Evolutionary conservation across 768 basidiomycete species (phyloP).

Genomic region (Lentinula aciculospora): DNA sequence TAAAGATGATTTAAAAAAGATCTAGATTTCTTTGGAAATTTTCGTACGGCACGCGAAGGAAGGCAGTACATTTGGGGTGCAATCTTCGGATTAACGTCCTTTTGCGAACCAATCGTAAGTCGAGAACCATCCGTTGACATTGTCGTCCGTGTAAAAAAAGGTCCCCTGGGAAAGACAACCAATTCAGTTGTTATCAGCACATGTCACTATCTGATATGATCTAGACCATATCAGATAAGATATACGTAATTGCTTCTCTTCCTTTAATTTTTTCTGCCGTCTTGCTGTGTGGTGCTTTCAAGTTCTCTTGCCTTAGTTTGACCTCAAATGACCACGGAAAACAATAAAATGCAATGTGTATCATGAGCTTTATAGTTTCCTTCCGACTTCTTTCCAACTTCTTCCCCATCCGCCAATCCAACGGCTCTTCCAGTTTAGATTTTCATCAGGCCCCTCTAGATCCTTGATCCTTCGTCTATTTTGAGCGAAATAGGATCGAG

Average conservation of each 20-base stretch:
- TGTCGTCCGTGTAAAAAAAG: background rate
- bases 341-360: background rate
- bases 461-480: background rate
- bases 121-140: background rate
- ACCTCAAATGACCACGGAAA: background rate
- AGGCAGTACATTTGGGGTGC: background rate
- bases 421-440: background rate
- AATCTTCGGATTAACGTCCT: background rate
- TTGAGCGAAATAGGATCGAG: background rate
- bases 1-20: background rate
- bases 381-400: background rate
- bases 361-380: background rate
- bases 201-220: constrained; percentile 3
- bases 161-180: background rate
- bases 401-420: background rate
- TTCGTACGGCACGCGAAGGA: background rate
- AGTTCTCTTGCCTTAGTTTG: background rate
- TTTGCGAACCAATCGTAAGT: background rate
- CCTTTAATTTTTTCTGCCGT: background rate
- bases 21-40: background rate
- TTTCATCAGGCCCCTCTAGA: background rate
- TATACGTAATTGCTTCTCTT: background rate
- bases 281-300: background rate
- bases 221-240: background rate
- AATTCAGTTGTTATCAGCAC: background rate